Evolutionary conservation across 352 stramenopile species (phyloP).

Genomic region (Phytopythium chamaehyphon): DNA sequence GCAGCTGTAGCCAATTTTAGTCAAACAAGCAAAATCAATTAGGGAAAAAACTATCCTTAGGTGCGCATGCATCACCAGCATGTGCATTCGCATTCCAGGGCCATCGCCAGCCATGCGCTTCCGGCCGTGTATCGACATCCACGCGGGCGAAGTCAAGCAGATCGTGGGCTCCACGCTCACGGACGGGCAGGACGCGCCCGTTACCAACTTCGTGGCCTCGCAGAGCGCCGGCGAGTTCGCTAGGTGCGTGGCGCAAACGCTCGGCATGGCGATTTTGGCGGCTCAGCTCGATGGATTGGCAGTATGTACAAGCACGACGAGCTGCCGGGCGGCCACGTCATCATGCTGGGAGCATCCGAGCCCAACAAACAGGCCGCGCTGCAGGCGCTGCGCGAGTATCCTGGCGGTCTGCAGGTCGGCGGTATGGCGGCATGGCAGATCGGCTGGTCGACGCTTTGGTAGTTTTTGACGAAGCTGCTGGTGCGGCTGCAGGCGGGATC

Average conservation of each 20-base stretch:
- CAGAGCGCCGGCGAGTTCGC: conserved; percentile 75
- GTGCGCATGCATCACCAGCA: too few relatives aligned
- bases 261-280: background rate
- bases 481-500: conserved; percentile 57
- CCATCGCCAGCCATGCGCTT: conserved; percentile 97
- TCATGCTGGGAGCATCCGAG: conserved; percentile 94
- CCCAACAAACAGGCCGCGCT: conserved; percentile 90
- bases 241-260: conserved; percentile 21
- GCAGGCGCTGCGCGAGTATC: conserved; percentile 86
- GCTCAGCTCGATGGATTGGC: too few relatives aligned
- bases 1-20: background rate
- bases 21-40: too few relatives aligned
- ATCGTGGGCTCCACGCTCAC: conserved; percentile 97
- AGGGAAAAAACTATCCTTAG: too few relatives aligned
- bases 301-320: conserved; percentile 92
- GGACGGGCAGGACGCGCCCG: conserved; percentile 67
- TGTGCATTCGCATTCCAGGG: background rate
- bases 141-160: conserved; percentile 97
- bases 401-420: conserved; percentile 93
- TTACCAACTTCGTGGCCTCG: conserved; percentile 92
- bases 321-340: conserved; percentile 95
- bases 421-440: conserved; percentile 32
- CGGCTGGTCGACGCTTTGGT: background rate
- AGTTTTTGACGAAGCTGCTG: background rate
- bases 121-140: conserved; percentile 98